Conservation (phyloP, 2,329 filamentous ascomycete genomes). For the Microcyclospora tardicrescens region DNA sequence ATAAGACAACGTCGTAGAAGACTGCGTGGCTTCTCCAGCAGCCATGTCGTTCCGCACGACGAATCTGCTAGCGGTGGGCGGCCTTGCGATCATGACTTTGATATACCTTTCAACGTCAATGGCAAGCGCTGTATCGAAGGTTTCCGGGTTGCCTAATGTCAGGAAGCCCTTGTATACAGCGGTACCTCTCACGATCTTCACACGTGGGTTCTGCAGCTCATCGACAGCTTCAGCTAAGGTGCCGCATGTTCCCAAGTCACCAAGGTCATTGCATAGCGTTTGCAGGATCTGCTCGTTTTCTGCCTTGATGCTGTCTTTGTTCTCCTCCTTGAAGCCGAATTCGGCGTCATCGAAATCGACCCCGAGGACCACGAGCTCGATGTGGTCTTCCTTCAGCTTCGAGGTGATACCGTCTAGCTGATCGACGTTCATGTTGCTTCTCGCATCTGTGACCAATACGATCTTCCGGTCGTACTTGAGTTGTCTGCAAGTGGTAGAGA, state of each 20-base stretch:
- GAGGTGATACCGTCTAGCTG: slow-evolving; percentile 55
- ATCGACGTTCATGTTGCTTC: slow-evolving; percentile 57
- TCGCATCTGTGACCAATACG: slow-evolving; percentile 72
- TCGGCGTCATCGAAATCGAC: slow-evolving; percentile 88
- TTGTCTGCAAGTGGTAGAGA: slow-evolving; percentile 63
- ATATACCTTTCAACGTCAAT: slow-evolving; percentile 89
- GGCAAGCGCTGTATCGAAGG: slow-evolving; percentile 59
- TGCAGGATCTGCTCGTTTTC: slow-evolving; percentile 60
- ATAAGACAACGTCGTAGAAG: slow-evolving; percentile 30
- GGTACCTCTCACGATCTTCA: slow-evolving; percentile 65
- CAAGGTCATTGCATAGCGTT: slow-evolving; percentile 52
- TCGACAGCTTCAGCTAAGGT: slow-evolving; percentile 76
- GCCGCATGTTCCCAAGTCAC: slow-evolving; percentile 54
- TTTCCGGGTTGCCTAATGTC: slow-evolving; percentile 63
- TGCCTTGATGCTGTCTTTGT: slow-evolving; percentile 59
- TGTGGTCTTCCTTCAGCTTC: slow-evolving; percentile 62
- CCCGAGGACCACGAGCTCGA: slow-evolving; percentile 69
- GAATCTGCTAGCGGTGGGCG: slow-evolving; percentile 66
- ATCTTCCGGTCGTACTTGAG: slow-evolving; percentile 72
- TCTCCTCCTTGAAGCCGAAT: slow-evolving; percentile 83
- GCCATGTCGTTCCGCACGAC: slow-evolving; percentile 40
- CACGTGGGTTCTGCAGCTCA: slow-evolving; percentile 60
- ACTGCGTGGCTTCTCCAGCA: slow-evolving; percentile 41
- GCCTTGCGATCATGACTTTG: slow-evolving; percentile 63
- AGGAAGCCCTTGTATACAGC: slow-evolving; percentile 68